phyloP scores from a whole-genome alignment of 2,329 filamentous ascomycete genomes.

The Paecilomyces sp. region DNA sequence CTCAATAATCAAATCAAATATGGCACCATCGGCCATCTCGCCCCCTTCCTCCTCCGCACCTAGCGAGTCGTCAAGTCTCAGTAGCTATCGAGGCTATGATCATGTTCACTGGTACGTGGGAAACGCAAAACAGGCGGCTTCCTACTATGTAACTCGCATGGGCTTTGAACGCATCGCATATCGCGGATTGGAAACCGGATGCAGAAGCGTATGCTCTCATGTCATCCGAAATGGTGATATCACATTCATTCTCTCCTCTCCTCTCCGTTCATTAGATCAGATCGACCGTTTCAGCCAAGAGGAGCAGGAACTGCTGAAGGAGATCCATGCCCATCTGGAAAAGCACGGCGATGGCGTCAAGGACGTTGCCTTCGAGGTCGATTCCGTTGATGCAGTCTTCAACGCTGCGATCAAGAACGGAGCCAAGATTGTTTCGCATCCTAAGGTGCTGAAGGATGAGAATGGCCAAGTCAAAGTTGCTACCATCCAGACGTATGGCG shows the following conservation, averaged over 20 bases:
- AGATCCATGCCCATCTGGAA: slow-evolving; percentile 78
- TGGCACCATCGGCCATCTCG: slow-evolving; percentile 19
- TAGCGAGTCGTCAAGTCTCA: slow-evolving; percentile 13
- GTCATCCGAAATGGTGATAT: slow-evolving; percentile 47
- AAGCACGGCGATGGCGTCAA: slow-evolving; percentile 90
- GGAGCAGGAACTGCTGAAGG: slow-evolving; percentile 59
- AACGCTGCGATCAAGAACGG: slow-evolving; percentile 56
- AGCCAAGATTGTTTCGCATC: slow-evolving; percentile 32
- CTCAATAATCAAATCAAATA: background rate
- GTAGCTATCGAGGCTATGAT: slow-evolving; percentile 69
- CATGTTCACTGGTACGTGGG: slow-evolving; percentile 95
- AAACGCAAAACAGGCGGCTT: slow-evolving; percentile 90
- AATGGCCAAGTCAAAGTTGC: slow-evolving; percentile 64
- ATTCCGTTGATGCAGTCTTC: slow-evolving; percentile 78
- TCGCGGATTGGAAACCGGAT: slow-evolving; percentile 80
- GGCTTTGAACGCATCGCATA: slow-evolving; percentile 81
- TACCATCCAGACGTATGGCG: slow-evolving; percentile 84
- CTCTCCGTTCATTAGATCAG: slow-evolving; percentile 56
- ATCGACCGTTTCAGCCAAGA: slow-evolving; percentile 47
- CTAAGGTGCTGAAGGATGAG: slow-evolving; percentile 54
- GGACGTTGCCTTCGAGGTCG: slow-evolving; percentile 91
- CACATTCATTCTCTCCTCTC: slow-evolving; percentile 37
- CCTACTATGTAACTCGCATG: slow-evolving; percentile 81
- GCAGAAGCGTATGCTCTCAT: slow-evolving; percentile 71
- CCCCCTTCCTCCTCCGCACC: slow-evolving; percentile 20